phyloP scores from a whole-genome alignment of 1,284 basidiomycete genomes.

The Sparassis latifolia region DNA sequence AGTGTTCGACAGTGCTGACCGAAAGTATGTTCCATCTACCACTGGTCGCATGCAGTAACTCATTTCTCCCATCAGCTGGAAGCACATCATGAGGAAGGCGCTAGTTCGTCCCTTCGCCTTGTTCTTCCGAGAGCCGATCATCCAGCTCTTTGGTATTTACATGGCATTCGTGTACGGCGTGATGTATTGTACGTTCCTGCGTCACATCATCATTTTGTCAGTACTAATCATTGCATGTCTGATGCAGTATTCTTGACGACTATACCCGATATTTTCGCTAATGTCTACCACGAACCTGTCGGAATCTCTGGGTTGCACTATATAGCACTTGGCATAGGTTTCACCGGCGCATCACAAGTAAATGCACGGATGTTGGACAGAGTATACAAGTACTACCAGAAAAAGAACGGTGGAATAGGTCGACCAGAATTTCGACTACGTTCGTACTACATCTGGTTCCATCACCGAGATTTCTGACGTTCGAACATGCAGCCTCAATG shows the following conservation, averaged over 20 bases:
- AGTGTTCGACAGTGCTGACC: background rate
- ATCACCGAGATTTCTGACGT: no score
- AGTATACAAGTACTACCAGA: constrained; percentile 46
- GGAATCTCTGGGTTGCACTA: constrained; percentile 60
- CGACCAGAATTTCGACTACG: constrained; percentile 45
- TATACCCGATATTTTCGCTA: constrained; percentile 54
- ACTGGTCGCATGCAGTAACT: background rate
- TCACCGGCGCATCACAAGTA: constrained; percentile 46
- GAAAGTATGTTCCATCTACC: background rate
- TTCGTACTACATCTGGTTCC: background rate
- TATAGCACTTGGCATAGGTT: constrained; percentile 55
- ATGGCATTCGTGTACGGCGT: constrained; percentile 47
- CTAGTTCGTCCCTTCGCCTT: constrained; percentile 41
- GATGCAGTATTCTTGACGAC: constrained; percentile 53
- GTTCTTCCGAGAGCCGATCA: constrained; percentile 39
- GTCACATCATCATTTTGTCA: background rate
- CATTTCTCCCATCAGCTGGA: constrained; percentile 25
- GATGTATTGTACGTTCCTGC: constrained; percentile 41
- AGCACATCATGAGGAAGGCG: constrained; percentile 28
- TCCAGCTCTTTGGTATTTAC: constrained; percentile 39
- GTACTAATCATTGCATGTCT: background rate
- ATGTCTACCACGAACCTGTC: constrained; percentile 39
- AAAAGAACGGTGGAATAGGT: constrained; percentile 44
- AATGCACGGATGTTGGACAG: constrained; percentile 53
- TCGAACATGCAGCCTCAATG: constrained; percentile 41